These are phyloP conservation scores for Gloeopeniophorella convolvens DNA, from an alignment of 768 basidiomycete species.

Conservation along the genomic window DNA sequence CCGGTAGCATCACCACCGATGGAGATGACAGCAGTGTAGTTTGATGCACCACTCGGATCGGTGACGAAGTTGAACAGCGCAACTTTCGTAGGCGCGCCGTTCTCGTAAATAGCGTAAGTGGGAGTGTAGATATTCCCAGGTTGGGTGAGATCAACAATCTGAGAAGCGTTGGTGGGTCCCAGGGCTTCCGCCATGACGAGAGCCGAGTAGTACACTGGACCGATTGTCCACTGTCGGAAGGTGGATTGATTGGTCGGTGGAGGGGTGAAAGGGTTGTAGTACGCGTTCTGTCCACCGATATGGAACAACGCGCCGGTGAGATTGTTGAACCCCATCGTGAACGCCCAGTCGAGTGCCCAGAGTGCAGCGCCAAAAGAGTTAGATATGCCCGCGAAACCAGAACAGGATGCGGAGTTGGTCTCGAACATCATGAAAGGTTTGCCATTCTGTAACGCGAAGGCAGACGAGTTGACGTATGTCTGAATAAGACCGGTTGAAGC, in stretches of 20 bases:
- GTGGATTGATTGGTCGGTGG: conserved; percentile 48
- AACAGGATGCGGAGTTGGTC: conserved; percentile 49
- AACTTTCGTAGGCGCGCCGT: conserved; percentile 51
- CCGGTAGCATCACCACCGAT: conserved; percentile 39
- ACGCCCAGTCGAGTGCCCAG: conserved; percentile 47
- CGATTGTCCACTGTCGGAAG: conserved; percentile 65
- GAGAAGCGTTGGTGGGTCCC: conserved; percentile 55
- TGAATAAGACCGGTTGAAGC: conserved; percentile 42
- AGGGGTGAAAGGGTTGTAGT: conserved; percentile 50
- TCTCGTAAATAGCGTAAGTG: conserved; percentile 67
- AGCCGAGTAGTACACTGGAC: conserved; percentile 67
- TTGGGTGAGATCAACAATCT: conserved; percentile 59
- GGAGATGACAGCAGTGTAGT: conserved; percentile 46
- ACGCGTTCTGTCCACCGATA: conserved; percentile 58
- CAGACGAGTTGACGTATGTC: conserved; percentile 45
- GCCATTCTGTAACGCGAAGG: conserved; percentile 30
- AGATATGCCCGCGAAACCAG: conserved; percentile 46
- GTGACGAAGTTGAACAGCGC: conserved; percentile 70
- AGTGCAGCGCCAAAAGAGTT: conserved; percentile 51
- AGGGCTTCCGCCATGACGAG: conserved; percentile 65
- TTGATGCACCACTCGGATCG: conserved; percentile 49
- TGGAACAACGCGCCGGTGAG: conserved; percentile 40
- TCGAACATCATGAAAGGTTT: conserved; percentile 52
- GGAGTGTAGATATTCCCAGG: conserved; percentile 43
- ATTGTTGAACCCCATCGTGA: conserved; percentile 46